phyloP scores from a whole-genome alignment of 1,284 basidiomycete species.

The Microbotryum violaceum region DNA sequence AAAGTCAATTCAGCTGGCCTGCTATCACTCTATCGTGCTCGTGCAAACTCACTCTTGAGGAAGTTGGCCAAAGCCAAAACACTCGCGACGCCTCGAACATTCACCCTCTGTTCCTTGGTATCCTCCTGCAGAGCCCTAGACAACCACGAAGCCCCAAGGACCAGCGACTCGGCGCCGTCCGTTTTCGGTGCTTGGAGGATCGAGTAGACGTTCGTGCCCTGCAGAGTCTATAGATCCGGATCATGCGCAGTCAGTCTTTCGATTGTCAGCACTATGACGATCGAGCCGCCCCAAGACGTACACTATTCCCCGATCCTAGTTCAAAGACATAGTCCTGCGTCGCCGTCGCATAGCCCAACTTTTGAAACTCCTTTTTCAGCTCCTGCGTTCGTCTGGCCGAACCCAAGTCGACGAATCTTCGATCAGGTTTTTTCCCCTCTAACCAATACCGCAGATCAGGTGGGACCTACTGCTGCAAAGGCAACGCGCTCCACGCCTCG shows the following conservation, averaged over 20 bases:
- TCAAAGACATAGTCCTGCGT: conserved; percentile 60
- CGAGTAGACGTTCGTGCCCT: conserved; percentile 74
- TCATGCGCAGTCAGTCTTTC: background rate
- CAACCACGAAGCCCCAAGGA: conserved; percentile 81
- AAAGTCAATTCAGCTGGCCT: background rate
- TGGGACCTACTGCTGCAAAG: background rate
- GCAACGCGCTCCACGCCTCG: conserved; percentile 52
- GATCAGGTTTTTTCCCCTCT: background rate
- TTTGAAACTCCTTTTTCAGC: conserved; percentile 55
- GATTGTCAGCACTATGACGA: background rate
- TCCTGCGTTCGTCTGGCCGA: conserved; percentile 54
- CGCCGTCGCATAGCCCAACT: conserved; percentile 60
- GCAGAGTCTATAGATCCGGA: conserved; percentile 40
- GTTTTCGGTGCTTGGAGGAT: conserved; percentile 72
- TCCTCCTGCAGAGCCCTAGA: conserved; percentile 46
- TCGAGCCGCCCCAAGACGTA: conserved; percentile 2
- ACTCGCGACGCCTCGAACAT: conserved; percentile 77
- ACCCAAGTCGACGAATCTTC: conserved; percentile 8
- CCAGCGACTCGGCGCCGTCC: conserved; percentile 81
- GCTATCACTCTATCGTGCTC: background rate
- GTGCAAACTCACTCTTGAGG: conserved; percentile 57
- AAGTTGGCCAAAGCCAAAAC: conserved; percentile 75
- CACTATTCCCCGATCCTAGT: conserved; percentile 7
- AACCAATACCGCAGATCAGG: background rate
- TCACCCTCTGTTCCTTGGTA: conserved; percentile 50